Evolutionary conservation across 2,329 filamentous ascomycete genomes (phyloP).

Genomic region (Epichloe gansuensis): DNA sequence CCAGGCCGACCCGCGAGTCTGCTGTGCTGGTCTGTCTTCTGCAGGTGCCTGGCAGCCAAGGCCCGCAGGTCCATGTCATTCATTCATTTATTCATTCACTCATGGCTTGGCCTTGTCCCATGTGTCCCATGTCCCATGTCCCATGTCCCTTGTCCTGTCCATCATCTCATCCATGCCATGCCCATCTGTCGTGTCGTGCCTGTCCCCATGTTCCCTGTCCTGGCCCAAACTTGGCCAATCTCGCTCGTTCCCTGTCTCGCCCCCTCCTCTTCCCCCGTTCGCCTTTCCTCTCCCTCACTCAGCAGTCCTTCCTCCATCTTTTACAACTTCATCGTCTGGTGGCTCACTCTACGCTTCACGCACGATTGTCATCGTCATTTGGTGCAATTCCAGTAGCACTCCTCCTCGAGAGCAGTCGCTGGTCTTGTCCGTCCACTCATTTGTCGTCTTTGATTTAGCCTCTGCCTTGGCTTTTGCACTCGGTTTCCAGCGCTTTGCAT

Average conservation of each 20-base stretch:
- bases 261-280: constrained; percentile 5
- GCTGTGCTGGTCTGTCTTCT: no score
- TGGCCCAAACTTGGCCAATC: constrained; percentile 2
- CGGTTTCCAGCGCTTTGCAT: constrained; percentile 7
- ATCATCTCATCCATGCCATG: not conserved
- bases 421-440: constrained; percentile 51
- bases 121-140: not conserved
- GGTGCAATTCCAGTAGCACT: constrained; percentile 46
- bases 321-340: constrained; percentile 4
- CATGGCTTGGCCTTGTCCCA: not conserved
- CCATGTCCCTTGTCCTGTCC: not conserved
- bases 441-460: constrained; percentile 21
- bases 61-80: not conserved
- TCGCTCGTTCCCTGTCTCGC: constrained; percentile 6
- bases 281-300: constrained; percentile 8
- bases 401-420: constrained; percentile 38
- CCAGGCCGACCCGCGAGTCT: no score
- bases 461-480: constrained; percentile 12
- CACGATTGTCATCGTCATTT: constrained; percentile 14
- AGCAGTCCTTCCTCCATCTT: constrained; percentile 5
- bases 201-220: not conserved
- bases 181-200: constrained; percentile 3
- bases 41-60: not conserved
- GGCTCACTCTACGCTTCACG: constrained; percentile 4
- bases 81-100: no score